Percentiles rank a stretch among this genome's conserved stretches.
Evolutionary conservation across 2,329 filamentous ascomycete genomes (phyloP).

Genomic region (Daldinia sp.): DNA sequence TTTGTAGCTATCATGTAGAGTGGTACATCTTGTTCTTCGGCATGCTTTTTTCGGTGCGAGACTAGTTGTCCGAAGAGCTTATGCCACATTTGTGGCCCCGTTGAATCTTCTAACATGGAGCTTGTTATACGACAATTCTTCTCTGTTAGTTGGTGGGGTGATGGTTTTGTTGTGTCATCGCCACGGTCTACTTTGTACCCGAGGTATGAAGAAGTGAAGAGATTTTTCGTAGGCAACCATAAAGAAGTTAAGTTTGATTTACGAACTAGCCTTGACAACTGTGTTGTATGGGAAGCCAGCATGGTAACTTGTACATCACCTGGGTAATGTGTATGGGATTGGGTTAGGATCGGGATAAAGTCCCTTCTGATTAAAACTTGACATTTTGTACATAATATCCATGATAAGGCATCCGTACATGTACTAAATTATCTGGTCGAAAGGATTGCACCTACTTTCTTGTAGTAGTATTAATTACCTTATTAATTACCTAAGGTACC

Average conservation of each 20-base stretch:
- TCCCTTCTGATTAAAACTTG: not conserved
- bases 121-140: not conserved
- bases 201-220: not conserved
- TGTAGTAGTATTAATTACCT: too few species aligned
- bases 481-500: too few species aligned
- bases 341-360: not conserved
- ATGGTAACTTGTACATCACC: not conserved
- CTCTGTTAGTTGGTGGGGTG: not conserved
- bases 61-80: not conserved
- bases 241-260: not conserved
- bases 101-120: not conserved
- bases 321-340: not conserved
- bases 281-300: not conserved
- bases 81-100: not conserved
- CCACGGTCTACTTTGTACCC: not conserved
- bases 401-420: too few species aligned
- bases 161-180: not conserved
- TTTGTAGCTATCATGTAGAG: slow-evolving; percentile 14
- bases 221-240: not conserved
- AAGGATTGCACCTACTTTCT: too few species aligned
- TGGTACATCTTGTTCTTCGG: not conserved
- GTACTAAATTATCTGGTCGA: too few species aligned
- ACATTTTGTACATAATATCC: not conserved
- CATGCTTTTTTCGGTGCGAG: not conserved
- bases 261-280: not conserved